A percentile compares a stretch with the other conserved stretches of the same genome.
phyloP scores from a whole-genome alignment of 345 rosid species.

The Carallia pectinifolia region DNA sequence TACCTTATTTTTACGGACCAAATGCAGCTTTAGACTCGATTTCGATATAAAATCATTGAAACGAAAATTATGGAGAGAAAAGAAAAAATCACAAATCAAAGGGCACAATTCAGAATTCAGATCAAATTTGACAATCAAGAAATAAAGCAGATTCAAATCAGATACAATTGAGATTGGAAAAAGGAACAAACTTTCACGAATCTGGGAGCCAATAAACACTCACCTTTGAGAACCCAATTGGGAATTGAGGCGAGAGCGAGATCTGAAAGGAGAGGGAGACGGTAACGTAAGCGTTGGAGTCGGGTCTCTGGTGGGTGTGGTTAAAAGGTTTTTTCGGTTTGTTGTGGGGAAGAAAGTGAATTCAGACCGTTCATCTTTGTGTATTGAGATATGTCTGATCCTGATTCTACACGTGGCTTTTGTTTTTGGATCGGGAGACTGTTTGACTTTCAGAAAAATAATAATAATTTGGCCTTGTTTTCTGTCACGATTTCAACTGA shows the following conservation, averaged over 20 bases:
- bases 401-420: slow-evolving; percentile 12
- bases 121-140: background rate
- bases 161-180: background rate
- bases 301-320: background rate
- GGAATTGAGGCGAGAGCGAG: background rate
- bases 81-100: too few relatives aligned
- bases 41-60: too few relatives aligned
- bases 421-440: background rate
- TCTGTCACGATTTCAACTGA: too few relatives aligned
- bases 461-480: too few relatives aligned
- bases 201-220: background rate
- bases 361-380: slow-evolving; percentile 13
- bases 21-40: too few relatives aligned
- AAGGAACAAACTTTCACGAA: background rate
- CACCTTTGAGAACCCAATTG: background rate
- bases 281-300: background rate
- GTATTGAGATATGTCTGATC: background rate
- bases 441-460: too few relatives aligned
- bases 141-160: too few relatives aligned
- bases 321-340: background rate
- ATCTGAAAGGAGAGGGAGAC: background rate
- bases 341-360: background rate
- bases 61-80: too few relatives aligned
- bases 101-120: too few relatives aligned
- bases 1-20: too few relatives aligned